Evolutionary conservation across 2,329 filamentous ascomycete species (phyloP), one percentile per base, ranked within the genome.

Genomic region (Thielaviopsis euricoi): DNA sequence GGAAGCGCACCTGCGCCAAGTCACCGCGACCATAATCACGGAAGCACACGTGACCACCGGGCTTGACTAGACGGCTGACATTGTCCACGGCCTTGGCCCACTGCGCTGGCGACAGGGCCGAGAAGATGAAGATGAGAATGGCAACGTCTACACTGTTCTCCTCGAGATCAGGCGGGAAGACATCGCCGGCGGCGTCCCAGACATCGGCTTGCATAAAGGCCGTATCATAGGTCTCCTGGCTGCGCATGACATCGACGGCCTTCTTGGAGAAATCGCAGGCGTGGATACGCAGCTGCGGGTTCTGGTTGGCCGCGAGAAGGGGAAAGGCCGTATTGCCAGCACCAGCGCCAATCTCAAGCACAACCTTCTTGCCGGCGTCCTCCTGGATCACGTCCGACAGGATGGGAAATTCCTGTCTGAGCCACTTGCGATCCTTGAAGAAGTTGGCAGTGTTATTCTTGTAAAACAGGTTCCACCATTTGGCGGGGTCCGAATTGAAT

Each of bases 381-480:
- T 81, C 78, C 59, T 77, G 73, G 13, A 86, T 91, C 55, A 95
- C 78, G 59, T 87, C 79, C 23, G 78, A 80, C n/a, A 98, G 74
- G 3, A 97, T 74, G 0, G 93, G 93, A 63, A 98, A 98, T 70
- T 98, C 93, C 70, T 97, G 91, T 63, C 86, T 85, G 33, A 98
- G 74, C 93, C 93, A 98, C 69, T 97, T 97, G 62, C 93, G 81
- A 68, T 98, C 87, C 73, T 98, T 98, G 81, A 98, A 98, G 73
- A 98, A 98, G 67, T 97, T 97, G 65, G 85, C 81, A 21, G 87
- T 87, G 71, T 98, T 97, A 73, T 97, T 95, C 72, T 93, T 90
- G 76, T 98, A 98, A 73, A 98, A 98, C 58, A 86, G 74, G 67
- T 98, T 93, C 93, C 93, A 98, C 88, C 89, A 97, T 70, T 89